Percentiles rank a stretch among this genome's conserved stretches.
Evolutionary conservation across 2,329 filamentous ascomycete species (phyloP).

Genomic region (Gaeumannomyces tritici): DNA sequence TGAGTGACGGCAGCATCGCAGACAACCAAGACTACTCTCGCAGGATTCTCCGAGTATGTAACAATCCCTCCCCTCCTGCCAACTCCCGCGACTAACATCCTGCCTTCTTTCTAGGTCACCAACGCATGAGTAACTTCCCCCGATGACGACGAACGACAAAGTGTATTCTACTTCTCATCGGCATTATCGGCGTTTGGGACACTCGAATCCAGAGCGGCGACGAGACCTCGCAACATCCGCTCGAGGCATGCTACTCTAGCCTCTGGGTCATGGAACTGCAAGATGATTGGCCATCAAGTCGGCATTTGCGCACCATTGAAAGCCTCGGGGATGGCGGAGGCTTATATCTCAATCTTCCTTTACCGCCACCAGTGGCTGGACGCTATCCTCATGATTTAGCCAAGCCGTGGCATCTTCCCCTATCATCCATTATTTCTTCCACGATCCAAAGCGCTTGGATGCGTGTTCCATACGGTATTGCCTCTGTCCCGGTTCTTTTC

Average conservation of each 20-base stretch:
- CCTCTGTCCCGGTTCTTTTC: not conserved
- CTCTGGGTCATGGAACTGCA: not conserved
- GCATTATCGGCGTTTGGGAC: conserved; percentile 27
- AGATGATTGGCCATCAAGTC: not conserved
- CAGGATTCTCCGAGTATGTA: conserved; percentile 81
- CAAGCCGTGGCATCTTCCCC: conserved; percentile 3
- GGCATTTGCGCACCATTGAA: not conserved
- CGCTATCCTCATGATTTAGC: not conserved
- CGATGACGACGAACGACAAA: conserved; percentile 29
- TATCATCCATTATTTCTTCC: not conserved
- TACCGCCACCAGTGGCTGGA: not conserved
- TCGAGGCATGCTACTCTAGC: conserved; percentile 6
- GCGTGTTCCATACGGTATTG: not conserved
- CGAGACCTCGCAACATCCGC: conserved; percentile 10
- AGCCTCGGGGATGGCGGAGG: not conserved
- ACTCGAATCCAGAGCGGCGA: conserved; percentile 14
- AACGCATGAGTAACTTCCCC: conserved; percentile 38
- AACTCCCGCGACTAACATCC: not conserved
- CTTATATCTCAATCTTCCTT: not conserved
- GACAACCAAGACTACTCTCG: conserved; percentile 96
- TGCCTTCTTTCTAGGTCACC: conserved; percentile 33
- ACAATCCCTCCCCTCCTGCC: not conserved
- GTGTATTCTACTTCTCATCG: conserved; percentile 26
- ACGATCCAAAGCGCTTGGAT: conserved; percentile 4
- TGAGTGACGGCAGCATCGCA: conserved; percentile 92